A percentile compares a stretch with the other conserved stretches of the same genome.
Conservation (phyloP, 2,329 filamentous ascomycete species). For the Ophiostoma sp. region DNA sequence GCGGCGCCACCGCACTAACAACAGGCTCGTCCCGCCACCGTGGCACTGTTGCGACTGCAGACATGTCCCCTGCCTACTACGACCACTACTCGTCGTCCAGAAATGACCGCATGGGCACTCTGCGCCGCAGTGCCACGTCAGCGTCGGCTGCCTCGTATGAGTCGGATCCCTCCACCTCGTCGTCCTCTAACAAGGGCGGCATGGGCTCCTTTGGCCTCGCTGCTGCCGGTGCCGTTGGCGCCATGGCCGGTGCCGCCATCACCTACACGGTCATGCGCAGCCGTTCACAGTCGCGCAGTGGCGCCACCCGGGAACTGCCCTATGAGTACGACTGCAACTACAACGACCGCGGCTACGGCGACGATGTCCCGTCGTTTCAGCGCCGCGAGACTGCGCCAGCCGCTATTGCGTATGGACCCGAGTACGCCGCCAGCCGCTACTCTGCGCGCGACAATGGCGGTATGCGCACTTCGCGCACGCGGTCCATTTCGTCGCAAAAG, state of each 20-base stretch:
- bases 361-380: conserved; percentile 36
- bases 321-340: conserved; percentile 33
- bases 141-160: conserved; percentile 25
- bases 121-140: conserved; percentile 23
- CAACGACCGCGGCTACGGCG: neutral
- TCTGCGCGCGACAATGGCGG: conserved; percentile 2
- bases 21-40: conserved; percentile 1
- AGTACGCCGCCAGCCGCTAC: neutral
- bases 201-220: conserved; percentile 55
- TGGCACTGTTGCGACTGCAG: neutral
- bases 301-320: conserved; percentile 35
- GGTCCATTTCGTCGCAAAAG: conserved; percentile 8
- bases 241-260: conserved; percentile 66
- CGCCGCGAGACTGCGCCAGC: conserved; percentile 32
- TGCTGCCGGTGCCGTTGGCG: conserved; percentile 24
- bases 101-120: conserved; percentile 18
- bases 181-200: conserved; percentile 43
- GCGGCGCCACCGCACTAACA: neutral
- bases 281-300: conserved; percentile 41
- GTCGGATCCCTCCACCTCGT: conserved; percentile 26
- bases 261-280: conserved; percentile 62
- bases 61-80: conserved; percentile 16
- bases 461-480: conserved; percentile 10
- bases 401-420: neutral
- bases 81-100: conserved; percentile 21